Percentiles rank a stretch among this genome's conserved stretches.
These are phyloP conservation scores for Naumovozyma baii DNA, from an alignment of 805 yeast genomes.

Conservation along the genomic window DNA sequence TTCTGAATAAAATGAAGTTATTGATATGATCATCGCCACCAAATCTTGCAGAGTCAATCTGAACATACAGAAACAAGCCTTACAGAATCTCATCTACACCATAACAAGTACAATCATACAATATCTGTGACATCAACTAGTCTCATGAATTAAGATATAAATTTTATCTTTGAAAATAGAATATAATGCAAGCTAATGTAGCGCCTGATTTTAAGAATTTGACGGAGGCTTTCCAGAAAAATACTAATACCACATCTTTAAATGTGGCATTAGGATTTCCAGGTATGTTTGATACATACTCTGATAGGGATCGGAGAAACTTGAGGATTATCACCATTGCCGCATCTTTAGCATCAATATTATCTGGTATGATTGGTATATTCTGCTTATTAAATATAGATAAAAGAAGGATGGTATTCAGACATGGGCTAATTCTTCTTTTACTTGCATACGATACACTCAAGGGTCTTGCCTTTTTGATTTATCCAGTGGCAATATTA, in stretches of 20 bases:
- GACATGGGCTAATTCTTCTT: constrained; percentile 61
- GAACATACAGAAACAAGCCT: background rate
- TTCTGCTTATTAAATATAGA: constrained; percentile 56
- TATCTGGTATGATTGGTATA: constrained; percentile 49
- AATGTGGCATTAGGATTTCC: constrained; percentile 28
- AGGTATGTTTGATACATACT: constrained; percentile 26
- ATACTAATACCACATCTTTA: constrained; percentile 24
- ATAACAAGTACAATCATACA: background rate
- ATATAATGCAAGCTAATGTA: background rate
- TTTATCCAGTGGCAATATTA: constrained; percentile 57
- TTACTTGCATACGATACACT: constrained; percentile 64
- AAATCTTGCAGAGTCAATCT: too few relatives aligned
- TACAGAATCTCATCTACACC: background rate
- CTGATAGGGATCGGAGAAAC: constrained; percentile 8
- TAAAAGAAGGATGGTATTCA: constrained; percentile 49
- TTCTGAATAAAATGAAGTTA: too few relatives aligned
- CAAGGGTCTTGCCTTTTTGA: constrained; percentile 57
- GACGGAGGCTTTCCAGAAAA: background rate
- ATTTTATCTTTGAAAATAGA: background rate
- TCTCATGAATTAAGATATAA: background rate
- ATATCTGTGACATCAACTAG: background rate
- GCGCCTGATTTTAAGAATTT: background rate
- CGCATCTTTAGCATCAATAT: constrained; percentile 40
- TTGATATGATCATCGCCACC: background rate
- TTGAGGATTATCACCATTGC: constrained; percentile 38